Conservation (phyloP, 176 grass and related monocot genomes). For the Oryza brachyantha region DNA sequence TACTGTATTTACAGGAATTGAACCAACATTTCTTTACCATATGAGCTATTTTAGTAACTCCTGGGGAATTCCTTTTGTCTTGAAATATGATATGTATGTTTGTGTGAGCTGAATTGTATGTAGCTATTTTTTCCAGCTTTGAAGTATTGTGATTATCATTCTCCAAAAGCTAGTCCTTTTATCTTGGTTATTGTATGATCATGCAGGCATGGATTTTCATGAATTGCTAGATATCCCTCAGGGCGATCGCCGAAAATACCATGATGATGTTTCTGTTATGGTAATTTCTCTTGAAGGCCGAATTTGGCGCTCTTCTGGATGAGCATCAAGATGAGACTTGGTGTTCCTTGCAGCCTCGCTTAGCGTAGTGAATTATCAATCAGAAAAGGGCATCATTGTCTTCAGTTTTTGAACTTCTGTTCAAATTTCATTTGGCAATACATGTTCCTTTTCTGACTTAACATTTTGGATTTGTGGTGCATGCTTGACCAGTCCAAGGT, state of each 20-base stretch:
- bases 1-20: neutral
- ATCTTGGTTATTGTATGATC: neutral
- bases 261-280: constrained; percentile 87
- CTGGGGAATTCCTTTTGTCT: neutral
- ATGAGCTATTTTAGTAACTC: neutral
- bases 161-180: neutral
- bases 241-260: constrained; percentile 72
- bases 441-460: constrained; percentile 29
- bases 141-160: neutral
- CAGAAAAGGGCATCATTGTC: constrained; percentile 29
- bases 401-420: constrained; percentile 20
- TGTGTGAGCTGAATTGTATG: neutral
- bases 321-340: constrained; percentile 19
- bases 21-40: neutral
- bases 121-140: neutral
- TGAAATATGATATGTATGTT: neutral
- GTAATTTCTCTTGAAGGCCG: constrained; percentile 77
- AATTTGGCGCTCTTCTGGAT: constrained; percentile 81
- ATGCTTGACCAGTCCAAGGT: constrained; percentile 31
- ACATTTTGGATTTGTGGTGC: constrained; percentile 35
- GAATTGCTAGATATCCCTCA: constrained; percentile 82
- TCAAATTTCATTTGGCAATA: constrained; percentile 18
- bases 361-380: constrained; percentile 32
- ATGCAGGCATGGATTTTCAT: constrained; percentile 78
- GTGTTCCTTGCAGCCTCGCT: constrained; percentile 44